Percentiles rank a stretch among this genome's conserved stretches.
phyloP scores from a whole-genome alignment of 805 yeast genomes.

The Pachysolen tannophilus region DNA sequence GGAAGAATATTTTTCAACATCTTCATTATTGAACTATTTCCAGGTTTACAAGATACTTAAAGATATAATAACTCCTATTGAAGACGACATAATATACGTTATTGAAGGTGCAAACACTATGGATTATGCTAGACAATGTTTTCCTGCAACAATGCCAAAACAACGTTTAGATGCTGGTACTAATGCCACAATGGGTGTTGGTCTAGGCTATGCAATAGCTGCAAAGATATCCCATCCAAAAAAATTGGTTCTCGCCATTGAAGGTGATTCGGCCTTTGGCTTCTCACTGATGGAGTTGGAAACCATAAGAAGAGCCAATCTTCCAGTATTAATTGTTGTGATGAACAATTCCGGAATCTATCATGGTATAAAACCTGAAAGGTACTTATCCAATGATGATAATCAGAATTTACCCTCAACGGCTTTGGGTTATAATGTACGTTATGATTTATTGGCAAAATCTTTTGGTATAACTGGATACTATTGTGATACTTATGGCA shows the following conservation, averaged over 20 bases:
- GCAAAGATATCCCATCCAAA: constrained; percentile 39
- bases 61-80: constrained; percentile 24
- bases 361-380: constrained; percentile 43
- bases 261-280: constrained; percentile 76
- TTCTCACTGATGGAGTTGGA: constrained; percentile 69
- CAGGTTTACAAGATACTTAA: constrained; percentile 44
- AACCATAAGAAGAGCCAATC: constrained; percentile 46
- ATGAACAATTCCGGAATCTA: constrained; percentile 72
- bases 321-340: constrained; percentile 52
- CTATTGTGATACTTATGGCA: constrained; percentile 31
- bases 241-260: constrained; percentile 45
- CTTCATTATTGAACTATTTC: constrained; percentile 36
- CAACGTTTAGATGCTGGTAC: constrained; percentile 66
- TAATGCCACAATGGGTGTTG: constrained; percentile 74
- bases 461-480: constrained; percentile 53
- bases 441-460: constrained; percentile 48
- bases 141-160: constrained; percentile 43
- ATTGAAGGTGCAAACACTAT: constrained; percentile 76
- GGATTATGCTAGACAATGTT: constrained; percentile 61
- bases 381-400: constrained; percentile 14
- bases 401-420: constrained; percentile 47
- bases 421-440: constrained; percentile 45
- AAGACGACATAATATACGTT: constrained; percentile 32
- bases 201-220: constrained; percentile 62
- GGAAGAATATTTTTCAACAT: constrained; percentile 16